A percentile compares a stretch with the other conserved stretches of the same genome.
Conservation (phyloP, 176 grass and related monocot genomes). For the Lolium multiflorum region DNA sequence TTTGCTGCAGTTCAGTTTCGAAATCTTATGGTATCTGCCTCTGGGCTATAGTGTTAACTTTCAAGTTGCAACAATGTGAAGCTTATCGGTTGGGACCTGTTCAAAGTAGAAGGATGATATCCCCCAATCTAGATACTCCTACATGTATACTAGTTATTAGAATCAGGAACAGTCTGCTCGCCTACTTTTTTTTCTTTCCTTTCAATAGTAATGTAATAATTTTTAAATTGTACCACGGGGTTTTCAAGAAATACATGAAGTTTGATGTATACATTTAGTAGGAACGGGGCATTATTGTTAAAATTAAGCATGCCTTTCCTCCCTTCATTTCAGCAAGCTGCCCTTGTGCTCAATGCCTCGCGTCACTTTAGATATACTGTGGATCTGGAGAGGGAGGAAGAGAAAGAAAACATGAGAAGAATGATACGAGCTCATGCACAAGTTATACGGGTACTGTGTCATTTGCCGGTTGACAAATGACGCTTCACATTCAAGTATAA, state of each 20-base stretch:
- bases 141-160: not conserved
- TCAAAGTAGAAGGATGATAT: not conserved
- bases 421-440: conserved; percentile 68
- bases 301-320: not conserved
- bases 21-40: not conserved
- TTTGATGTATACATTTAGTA: not conserved
- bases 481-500: not conserved
- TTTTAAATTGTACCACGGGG: no score
- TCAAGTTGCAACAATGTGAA: not conserved
- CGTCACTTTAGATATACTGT: conserved; percentile 74
- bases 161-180: not conserved
- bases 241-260: not conserved
- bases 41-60: not conserved
- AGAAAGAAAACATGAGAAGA: conserved; percentile 58
- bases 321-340: conserved; percentile 58
- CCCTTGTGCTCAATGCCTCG: conserved; percentile 71
- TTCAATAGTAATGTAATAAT: not conserved
- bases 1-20: not conserved
- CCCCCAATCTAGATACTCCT: not conserved
- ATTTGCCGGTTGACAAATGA: not conserved
- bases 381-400: conserved; percentile 65
- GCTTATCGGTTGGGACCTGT: not conserved
- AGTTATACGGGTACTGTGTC: conserved; percentile 66
- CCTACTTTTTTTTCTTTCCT: not conserved
- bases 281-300: not conserved